Evolutionary conservation across 768 basidiomycete species (phyloP), one percentile per base, ranked within the genome.

Genomic region (Macrocybe gigantea): DNA sequence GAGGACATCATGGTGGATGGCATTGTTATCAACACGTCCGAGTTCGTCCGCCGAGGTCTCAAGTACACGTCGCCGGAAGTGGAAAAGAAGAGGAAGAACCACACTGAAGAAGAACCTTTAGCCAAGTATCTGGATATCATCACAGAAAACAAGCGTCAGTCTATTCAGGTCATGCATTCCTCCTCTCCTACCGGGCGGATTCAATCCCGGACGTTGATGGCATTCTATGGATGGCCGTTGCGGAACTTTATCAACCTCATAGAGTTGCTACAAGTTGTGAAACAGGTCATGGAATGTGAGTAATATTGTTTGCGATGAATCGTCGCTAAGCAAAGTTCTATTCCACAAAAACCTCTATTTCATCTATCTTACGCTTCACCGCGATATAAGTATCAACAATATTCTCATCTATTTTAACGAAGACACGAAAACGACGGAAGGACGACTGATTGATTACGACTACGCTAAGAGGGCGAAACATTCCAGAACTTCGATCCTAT

Each of bases 251-350:
- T 11, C 14, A 14, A 38, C 36, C 36, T 38, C 11, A 38, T 11
- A 11, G 36, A 38, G 14, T 38, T 38, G 12, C 42, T 44, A 11
- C 29, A 11, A 34, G 35, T 44, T 33, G 29, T 44, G 12, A 44
- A 44, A 15, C 32, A 44, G 32, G 42, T 44, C 12, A 34, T 44
- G 29, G 31, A 44, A n/a, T 31, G 42, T 44, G 42, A 44, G 32
- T 6, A 7, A 13, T 8, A 22, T 22, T 22, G 22, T 22, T 22
- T 22, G 22, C 22, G 22, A 22, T 22, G 22, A 22, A 22, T 12
- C 42, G n/a, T 33, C 42, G 14, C 11, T 15, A n/a, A 6, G 11
- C 12, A 9, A 29, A 7, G 14, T 14, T 43, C 41, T 38, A 38
- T 2, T 14, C 14, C 36, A 38, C 11, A 38, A 38, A 38, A 11